Evolutionary conservation across 495 filamentous ascomycete genomes (phyloP), one percentile per base, ranked within the genome.

Genomic region (Alectoria sarmentosa): DNA sequence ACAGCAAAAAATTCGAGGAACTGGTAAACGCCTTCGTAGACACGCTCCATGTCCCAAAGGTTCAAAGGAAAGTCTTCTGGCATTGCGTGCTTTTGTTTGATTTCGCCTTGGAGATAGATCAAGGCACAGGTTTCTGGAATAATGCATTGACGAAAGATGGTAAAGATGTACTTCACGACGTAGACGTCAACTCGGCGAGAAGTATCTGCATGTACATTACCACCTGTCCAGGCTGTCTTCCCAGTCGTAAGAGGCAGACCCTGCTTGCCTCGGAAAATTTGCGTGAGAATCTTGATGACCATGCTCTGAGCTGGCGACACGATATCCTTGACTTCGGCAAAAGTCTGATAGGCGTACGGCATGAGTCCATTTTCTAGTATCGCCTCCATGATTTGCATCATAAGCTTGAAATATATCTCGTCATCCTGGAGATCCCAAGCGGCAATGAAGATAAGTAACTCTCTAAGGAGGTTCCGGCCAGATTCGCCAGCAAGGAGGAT

Each of bases 1-100:
- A 95, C 91, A n/a, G 89, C 90, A 62, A 97, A 89, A 73, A 96
- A 93, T 67, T 97, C 91, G 10, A 97, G 82, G 73, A 92, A 96
- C 72, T 96, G 91, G 60, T 91, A 91, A 17, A 96, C 85, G 21
- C 92, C 92, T 70, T 97, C 86, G 68, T 89, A 89, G 54, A 88
- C 91, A 23, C 92, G 85, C 72, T 97, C 92, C 87, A 97, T 94
- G 71, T 97, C 92, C 92, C 92, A 97, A 38, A 92, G 82, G 69
- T 97, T 94, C 48, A 96, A 85, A 6, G 92, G 92, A 70, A 96
- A 97, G 73, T 96, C 92, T 66, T 90, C 85, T 0, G 87, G 84
- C 26, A 84, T 74, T 11, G 84, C 85, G 60, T 78, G 74, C 52
- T 82, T 82, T n/a, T 78, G 78, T 30, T 89, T 86, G 60, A 96